Base-by-base conservation (phyloP, 305 asterid species). In the Solanum aculeatissimum region DNA sequence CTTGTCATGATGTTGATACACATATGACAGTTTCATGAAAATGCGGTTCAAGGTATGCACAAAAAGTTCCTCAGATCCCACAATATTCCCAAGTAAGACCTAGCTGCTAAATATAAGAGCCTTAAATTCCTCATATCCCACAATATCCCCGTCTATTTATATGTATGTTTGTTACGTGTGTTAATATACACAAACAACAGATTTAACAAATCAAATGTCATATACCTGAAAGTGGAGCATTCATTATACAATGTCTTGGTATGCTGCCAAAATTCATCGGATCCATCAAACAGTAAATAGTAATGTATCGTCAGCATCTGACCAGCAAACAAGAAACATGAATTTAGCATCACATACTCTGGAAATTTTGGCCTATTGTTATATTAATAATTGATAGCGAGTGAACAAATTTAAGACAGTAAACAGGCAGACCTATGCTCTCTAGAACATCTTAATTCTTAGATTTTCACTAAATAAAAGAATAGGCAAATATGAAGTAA, bases 251-350 rank as follows among this genome's bases (percentile, higher is more conserved):
- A 87, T 77, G 92, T 91, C 94, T 87, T 93, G 83, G 89, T 87
- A 89, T 96, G 97, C 84, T 92, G 98, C 99, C 99, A 95, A 84
- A 96, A 95, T 86, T 94, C 97, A 62, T 94, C 93, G 7, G 97
- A 84, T 82, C 99, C 99, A 32, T 96, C 97, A 81, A 94, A 94
- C 70, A 96, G 98, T 49, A 95, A 84, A 92, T 96, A 96, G 89
- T 96, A 96, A 89, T 96, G 99, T 89, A 96, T 95, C n/a, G 98
- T 88, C 91, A 95, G 91, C 99, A 96, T 96, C 99, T 96, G 83
- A 85, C 87, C 81, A 87, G 35, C 38, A 54, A 81, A 75, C 84
- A 82, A 51, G 55, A 77, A 42, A 66, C 32, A 19, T 54, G 51
- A 78, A 54, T 53, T 79, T 35, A 79, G 68, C 0, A 78, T 78